Percentiles rank a stretch among this genome's conserved stretches.
Conservation (phyloP, 192 early-diverging fungal genomes). For the Geosiphon pyriformis region DNA sequence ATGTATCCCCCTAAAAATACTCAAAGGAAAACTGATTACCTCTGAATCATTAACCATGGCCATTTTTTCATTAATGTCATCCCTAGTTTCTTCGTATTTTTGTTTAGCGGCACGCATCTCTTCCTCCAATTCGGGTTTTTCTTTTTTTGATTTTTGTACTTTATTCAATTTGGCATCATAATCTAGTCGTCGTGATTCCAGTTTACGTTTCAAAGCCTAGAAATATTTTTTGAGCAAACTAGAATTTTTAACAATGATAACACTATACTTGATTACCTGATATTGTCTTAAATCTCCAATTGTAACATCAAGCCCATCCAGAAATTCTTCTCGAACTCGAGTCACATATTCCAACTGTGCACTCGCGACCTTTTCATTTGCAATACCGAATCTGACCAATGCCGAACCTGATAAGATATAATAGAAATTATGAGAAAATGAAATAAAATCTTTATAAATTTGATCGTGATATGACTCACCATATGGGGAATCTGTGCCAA, state of each 20-base stretch:
- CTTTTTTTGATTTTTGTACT: conserved; percentile 87
- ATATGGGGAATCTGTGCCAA: conserved; percentile 33
- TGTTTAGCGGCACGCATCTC: conserved; percentile 82
- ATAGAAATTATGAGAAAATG: conserved; percentile 16
- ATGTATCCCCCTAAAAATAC: too few species aligned
- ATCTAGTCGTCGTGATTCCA: conserved; percentile 82
- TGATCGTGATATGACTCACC: conserved; percentile 33
- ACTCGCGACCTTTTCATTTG: conserved; percentile 41
- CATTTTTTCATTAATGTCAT: conserved; percentile 75
- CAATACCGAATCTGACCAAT: conserved; percentile 44
- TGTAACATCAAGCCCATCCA: conserved; percentile 35
- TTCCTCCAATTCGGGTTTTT: conserved; percentile 85
- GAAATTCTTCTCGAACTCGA: conserved; percentile 30
- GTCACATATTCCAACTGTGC: conserved; percentile 43
- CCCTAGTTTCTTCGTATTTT: conserved; percentile 90
- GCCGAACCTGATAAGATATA: conserved; percentile 38
- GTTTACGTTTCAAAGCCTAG: conserved; percentile 72
- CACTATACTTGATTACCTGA: conserved; percentile 30
- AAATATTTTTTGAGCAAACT: conserved; percentile 46
- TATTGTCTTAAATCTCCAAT: conserved; percentile 47
- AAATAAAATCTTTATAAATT: conserved; percentile 27
- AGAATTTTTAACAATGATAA: conserved; percentile 46
- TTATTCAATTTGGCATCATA: conserved; percentile 89
- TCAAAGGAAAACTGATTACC: conserved; percentile 51
- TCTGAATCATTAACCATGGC: conserved; percentile 76